Evolutionary conservation across 2,329 filamentous ascomycete species (phyloP).

Genomic region (Chrysoporthe deuterocubensis): DNA sequence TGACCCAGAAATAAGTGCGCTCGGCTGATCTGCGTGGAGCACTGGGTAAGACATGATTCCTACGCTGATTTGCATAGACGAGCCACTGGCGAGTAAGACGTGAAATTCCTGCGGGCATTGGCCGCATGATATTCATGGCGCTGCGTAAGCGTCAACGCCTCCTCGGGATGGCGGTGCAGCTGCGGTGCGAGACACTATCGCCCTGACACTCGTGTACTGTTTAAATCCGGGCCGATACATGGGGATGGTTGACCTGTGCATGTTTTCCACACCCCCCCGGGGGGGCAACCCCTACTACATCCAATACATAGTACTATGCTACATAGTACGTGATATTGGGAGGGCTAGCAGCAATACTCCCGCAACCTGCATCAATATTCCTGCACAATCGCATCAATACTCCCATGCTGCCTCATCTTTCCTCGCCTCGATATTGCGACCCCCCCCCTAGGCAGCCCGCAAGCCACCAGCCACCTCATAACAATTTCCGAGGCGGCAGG

Average conservation of each 20-base stretch:
- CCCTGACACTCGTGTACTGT: neutral
- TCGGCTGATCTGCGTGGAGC: too few relatives aligned
- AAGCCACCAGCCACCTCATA: neutral
- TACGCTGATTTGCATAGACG: neutral
- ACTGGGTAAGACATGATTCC: neutral
- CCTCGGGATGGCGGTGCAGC: neutral
- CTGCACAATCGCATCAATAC: neutral
- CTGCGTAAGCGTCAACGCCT: slow-evolving; percentile 12
- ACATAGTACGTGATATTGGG: neutral
- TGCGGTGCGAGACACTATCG: neutral
- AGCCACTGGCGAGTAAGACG: neutral
- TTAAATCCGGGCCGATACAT: neutral
- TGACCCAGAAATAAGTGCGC: neutral
- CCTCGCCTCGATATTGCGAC: neutral
- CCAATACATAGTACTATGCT: too few relatives aligned
- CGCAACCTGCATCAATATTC: neutral
- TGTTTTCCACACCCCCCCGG: too few relatives aligned
- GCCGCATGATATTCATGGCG: slow-evolving; percentile 5
- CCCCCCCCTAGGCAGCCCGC: neutral
- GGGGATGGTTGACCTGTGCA: too few relatives aligned
- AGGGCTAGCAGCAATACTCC: neutral
- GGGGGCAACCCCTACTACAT: too few relatives aligned
- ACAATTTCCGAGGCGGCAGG: slow-evolving; percentile 1
- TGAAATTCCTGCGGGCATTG: neutral
- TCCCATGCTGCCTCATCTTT: neutral